Conservation (phyloP, 257 asterid species). For the Parsonsia alboflavescens region DNA sequence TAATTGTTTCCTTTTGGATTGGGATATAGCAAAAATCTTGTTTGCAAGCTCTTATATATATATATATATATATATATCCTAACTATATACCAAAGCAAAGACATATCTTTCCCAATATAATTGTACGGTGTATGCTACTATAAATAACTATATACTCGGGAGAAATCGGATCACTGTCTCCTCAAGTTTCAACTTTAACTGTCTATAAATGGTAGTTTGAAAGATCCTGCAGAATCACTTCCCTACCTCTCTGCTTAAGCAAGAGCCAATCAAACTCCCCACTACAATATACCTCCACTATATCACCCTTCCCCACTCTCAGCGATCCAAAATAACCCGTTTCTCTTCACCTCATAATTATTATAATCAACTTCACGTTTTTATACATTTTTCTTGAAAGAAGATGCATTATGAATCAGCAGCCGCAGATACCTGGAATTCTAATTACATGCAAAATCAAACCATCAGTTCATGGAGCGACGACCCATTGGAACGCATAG, state of each 20-base stretch:
- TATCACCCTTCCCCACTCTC: neutral
- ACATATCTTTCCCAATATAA: no score
- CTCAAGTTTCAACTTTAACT: no score
- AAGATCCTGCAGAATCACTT: neutral
- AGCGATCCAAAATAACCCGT: neutral
- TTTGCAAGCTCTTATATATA: no score
- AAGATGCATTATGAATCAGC: conserved; percentile 1
- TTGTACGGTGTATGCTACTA: no score
- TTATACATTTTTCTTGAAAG: no score
- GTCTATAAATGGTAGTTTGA: conserved; percentile 2
- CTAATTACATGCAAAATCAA: neutral
- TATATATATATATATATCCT: neutral
- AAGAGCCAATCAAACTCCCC: neutral
- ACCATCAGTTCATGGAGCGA: neutral
- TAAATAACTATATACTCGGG: no score
- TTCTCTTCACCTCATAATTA: neutral
- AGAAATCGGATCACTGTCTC: no score
- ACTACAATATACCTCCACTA: neutral
- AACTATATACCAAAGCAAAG: no score
- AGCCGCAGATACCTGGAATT: neutral
- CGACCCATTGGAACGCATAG: conserved; percentile 7
- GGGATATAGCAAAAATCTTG: neutral
- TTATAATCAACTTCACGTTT: no score
- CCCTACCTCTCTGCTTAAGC: neutral
- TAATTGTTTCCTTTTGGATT: no score